Conservation (phyloP, 31 red algal genomes). For the Asparagopsis taxiformis region DNA sequence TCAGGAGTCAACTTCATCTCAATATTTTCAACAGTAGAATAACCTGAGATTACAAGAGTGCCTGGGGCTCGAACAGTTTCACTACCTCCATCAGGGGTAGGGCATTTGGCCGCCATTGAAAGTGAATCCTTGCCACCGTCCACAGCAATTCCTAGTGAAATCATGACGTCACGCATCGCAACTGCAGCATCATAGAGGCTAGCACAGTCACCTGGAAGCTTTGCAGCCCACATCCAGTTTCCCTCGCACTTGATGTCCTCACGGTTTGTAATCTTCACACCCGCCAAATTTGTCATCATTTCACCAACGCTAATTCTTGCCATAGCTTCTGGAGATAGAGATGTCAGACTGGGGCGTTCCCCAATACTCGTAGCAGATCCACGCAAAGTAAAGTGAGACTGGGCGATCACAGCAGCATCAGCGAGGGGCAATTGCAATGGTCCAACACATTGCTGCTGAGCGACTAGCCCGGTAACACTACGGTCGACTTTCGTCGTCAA, state of each 20-base stretch:
- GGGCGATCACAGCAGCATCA: conserved; percentile 83
- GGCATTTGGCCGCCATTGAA: conserved; percentile 95
- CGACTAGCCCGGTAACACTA: conserved; percentile 95
- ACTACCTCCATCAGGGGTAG: conserved; percentile 14
- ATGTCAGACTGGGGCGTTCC: conserved; percentile 72
- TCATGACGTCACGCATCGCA: conserved; percentile 88
- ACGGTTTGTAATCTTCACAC: conserved; percentile 61
- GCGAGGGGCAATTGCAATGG: conserved; percentile 96
- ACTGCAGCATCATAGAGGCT: conserved; percentile 91
- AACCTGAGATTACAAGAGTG: conserved; percentile 90
- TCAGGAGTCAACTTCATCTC: conserved; percentile 79
- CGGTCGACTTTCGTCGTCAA: conserved; percentile 99
- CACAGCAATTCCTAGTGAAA: conserved; percentile 86
- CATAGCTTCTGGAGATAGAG: conserved; percentile 90
- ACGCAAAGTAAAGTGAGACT: conserved; percentile 58
- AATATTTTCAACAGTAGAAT: conserved; percentile 86
- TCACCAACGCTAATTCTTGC: conserved; percentile 97
- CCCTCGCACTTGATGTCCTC: conserved; percentile 95
- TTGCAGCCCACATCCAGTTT: conserved; percentile 99
- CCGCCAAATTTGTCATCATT: conserved; percentile 97
- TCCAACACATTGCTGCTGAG: conserved; percentile 98
- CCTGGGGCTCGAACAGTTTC: conserved; percentile 95
- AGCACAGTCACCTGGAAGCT: conserved; percentile 87
- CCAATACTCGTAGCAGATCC: conserved; percentile 96
- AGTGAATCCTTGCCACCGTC: conserved; percentile 99